These are phyloP conservation scores for Filobasidium wieringae DNA, from an alignment of 768 basidiomycete genomes.

Conservation along the genomic window DNA sequence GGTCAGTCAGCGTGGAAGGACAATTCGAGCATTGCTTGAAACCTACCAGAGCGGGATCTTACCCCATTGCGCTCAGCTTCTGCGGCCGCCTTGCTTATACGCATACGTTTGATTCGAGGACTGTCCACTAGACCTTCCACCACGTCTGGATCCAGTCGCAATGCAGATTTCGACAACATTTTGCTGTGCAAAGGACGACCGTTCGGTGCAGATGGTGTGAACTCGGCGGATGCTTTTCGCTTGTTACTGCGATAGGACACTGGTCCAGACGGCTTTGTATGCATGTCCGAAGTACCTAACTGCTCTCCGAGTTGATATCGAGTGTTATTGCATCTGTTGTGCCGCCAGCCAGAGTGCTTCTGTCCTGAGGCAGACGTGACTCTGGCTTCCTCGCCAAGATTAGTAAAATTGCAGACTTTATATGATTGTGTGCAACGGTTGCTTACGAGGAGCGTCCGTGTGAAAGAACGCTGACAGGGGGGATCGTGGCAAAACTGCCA, in stretches of 20 bases:
- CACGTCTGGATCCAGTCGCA: neutral
- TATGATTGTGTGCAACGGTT: neutral
- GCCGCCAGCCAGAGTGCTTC: neutral
- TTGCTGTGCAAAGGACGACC: neutral
- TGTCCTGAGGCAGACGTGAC: neutral
- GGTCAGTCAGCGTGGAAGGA: no score
- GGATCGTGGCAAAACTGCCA: neutral
- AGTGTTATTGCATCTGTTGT: neutral
- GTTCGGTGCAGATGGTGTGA: neutral
- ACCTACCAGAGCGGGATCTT: no score
- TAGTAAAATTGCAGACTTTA: neutral
- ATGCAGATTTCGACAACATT: neutral
- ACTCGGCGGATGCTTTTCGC: conserved; percentile 7
- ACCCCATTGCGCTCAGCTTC: neutral
- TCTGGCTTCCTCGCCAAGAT: neutral
- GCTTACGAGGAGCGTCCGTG: neutral
- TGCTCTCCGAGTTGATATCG: no score
- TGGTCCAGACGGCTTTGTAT: neutral
- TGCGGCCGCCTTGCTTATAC: neutral
- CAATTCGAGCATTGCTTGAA: no score
- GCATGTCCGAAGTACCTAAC: neutral
- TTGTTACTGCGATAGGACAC: neutral
- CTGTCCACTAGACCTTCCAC: neutral
- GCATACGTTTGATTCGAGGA: conserved; percentile 11
- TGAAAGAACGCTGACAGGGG: neutral